Base-by-base conservation (phyloP, 2,329 filamentous ascomycete genomes). In the Monilinia vaccinii-corymbosi region DNA sequence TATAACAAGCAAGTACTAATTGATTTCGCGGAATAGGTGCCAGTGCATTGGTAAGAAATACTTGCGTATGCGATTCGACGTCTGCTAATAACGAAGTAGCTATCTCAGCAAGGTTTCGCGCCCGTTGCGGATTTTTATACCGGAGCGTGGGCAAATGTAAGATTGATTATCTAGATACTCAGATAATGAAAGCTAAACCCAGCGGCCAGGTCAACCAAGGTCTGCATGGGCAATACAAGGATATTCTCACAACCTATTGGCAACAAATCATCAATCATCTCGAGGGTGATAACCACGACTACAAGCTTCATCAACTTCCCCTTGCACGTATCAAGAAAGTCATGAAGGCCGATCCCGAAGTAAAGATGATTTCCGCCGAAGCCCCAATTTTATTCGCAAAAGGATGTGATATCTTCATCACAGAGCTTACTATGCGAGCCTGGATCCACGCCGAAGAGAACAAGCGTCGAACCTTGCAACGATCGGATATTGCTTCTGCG, bases 361-460 rank as follows among this genome's bases (percentile, higher is more conserved):
- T 99, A 51, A 99, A 99, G 79, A 99, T 99, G 94, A 99, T 99
- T 64, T 97, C 92, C 4, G 94, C 94, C 10, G 94, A 99, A 76
- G 94, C 94, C 1, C 94, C 94, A 1, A 99, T 99, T 68, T 80
- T 99, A 16, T 99, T 99, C 71, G 94, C 94, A 56, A 99, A 99
- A 75, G 94, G 93, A 42, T 97, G 94, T 75, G 94, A 99, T 72
- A 97, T 97, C 71, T 99, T 99, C 77, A 99, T 99, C 71, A 97
- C 92, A 1, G 94, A 99, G 75, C 80, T 99, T 63, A 99, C 94
- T 9, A 99, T 99, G 94, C 90, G 94, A 65, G 94, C 94, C 50
- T 99, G 94, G 94, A 99, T 99, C 65, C 94, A 99, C 70, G 94
- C 94, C 18, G 94, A 99, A 73, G 94, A 99, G 76, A 99, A 99